A percentile compares a stretch with the other conserved stretches of the same genome.
Conservation (phyloP, 1,284 basidiomycete genomes). For the Sporisorium scitamineum region DNA sequence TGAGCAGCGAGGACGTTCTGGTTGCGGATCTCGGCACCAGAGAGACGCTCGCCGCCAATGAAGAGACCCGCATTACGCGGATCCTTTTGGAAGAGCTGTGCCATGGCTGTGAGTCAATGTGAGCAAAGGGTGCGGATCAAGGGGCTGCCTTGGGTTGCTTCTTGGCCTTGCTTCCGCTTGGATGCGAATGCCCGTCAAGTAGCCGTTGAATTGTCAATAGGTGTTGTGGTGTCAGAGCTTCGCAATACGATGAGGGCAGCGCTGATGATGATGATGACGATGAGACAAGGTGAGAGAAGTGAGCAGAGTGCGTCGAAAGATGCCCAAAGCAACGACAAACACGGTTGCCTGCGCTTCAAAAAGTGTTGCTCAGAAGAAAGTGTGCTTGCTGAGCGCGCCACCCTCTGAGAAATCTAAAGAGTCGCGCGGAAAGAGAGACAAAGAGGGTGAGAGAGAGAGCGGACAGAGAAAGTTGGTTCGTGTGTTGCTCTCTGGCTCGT, state of each 20-base stretch:
- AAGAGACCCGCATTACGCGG: slow-evolving; percentile 73
- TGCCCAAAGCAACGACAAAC: neutral
- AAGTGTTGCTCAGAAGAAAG: slow-evolving; percentile 9
- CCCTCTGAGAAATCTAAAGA: neutral
- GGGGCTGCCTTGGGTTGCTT: neutral
- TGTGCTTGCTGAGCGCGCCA: slow-evolving; percentile 6
- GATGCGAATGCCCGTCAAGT: neutral
- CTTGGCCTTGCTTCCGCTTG: neutral
- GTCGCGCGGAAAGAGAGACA: slow-evolving; percentile 3
- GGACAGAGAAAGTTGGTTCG: neutral
- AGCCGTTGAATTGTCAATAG: neutral
- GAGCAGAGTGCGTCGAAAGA: neutral
- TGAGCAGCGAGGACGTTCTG: slow-evolving; percentile 92
- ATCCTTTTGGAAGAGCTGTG: slow-evolving; percentile 68
- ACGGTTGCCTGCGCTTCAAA: neutral
- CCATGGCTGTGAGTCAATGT: slow-evolving; percentile 47
- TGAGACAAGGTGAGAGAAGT: neutral
- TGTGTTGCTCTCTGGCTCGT: neutral
- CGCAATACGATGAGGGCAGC: neutral
- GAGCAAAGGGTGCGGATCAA: neutral
- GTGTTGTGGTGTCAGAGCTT: neutral
- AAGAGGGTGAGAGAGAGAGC: no score
- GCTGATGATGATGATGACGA: slow-evolving; percentile 4
- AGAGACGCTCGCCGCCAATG: slow-evolving; percentile 90
- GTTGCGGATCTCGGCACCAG: slow-evolving; percentile 94